Evolutionary conservation across 2,329 filamentous ascomycete species (phyloP), one percentile per base, ranked within the genome.

Genomic region (Colletotrichum sp.): DNA sequence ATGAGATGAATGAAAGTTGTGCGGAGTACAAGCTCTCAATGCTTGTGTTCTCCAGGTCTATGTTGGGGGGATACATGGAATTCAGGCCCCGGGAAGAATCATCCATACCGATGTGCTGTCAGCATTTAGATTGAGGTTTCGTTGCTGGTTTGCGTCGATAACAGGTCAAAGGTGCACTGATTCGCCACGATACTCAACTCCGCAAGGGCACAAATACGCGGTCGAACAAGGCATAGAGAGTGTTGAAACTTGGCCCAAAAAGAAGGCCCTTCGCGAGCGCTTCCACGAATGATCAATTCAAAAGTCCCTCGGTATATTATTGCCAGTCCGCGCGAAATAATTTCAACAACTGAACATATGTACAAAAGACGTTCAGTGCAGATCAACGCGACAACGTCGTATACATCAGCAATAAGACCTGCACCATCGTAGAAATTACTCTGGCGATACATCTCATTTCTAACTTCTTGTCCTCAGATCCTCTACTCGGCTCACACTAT

Each of bases 261-360:
- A 5, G 24, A 28, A 13, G 55, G 10, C 55, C 24, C 24, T 26
- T 3, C n/a, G 10, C 55, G n/a, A 15, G 0, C 55, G 24, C 24
- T 59, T 24, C 24, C 6, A 32, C 30, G 30, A 32, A 32, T 32
- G 30, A 32, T 32, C 30, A 32, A 32, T 32, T 6, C 30, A 32
- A 32, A 32, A 2, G 0, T 32, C 32, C 6, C 32, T 24, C 0
- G n/a, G 24, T 59, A 26, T 52, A 52, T 52, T 21, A 10, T 52
- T 21, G 44, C 9, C 44, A 21, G 44, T 21, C 9, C 44, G 8
- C 44, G 8, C 2, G 44, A 52, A 21, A 18, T 21, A 21, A n/a
- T 0, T 0, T 52, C 18, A 0, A 52, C 13, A n/a, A 0, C 18
- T n/a, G 21, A n/a, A 10, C 18, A 18, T 8, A 12, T 52, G 34